Evolutionary conservation across 768 basidiomycete species (phyloP).

Genomic region (Serendipita sp.): DNA sequence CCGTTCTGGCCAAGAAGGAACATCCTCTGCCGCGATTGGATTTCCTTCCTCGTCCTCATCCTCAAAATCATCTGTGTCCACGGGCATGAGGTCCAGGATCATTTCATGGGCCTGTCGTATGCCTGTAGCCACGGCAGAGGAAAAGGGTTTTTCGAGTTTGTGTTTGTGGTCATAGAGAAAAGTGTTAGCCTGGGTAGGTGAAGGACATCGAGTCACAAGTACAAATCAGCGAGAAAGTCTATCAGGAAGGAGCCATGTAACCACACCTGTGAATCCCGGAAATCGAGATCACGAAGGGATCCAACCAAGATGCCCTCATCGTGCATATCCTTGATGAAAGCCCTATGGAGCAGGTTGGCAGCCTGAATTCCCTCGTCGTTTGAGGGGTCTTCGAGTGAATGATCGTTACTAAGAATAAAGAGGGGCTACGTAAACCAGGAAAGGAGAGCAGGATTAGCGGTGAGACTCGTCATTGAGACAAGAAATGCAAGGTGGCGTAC

Average conservation of each 20-base stretch:
- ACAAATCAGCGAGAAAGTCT: neutral
- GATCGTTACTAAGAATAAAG: conserved; percentile 48
- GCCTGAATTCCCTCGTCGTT: conserved; percentile 13
- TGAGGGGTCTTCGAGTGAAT: conserved; percentile 20
- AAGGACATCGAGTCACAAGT: neutral
- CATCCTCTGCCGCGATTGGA: neutral
- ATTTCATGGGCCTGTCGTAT: conserved; percentile 8
- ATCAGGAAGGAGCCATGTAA: no score
- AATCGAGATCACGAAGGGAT: conserved; percentile 37
- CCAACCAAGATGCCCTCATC: conserved; percentile 35
- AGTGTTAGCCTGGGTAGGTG: conserved; percentile 20
- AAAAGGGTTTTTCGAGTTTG: neutral
- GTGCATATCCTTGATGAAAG: conserved; percentile 35
- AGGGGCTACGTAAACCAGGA: conserved; percentile 35
- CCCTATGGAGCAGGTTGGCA: conserved; percentile 31
- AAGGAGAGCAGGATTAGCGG: no score
- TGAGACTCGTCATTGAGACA: neutral
- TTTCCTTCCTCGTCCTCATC: conserved; percentile 5
- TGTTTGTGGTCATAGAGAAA: neutral
- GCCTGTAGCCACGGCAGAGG: conserved; percentile 13
- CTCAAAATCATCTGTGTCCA: neutral
- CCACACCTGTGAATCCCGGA: conserved; percentile 46
- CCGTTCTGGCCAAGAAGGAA: neutral
- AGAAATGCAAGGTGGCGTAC: conserved; percentile 18
- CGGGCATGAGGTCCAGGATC: conserved; percentile 9